Base-by-base conservation (phyloP, 2,329 filamentous ascomycete genomes). In the Beauveria scarabaeidicola region DNA sequence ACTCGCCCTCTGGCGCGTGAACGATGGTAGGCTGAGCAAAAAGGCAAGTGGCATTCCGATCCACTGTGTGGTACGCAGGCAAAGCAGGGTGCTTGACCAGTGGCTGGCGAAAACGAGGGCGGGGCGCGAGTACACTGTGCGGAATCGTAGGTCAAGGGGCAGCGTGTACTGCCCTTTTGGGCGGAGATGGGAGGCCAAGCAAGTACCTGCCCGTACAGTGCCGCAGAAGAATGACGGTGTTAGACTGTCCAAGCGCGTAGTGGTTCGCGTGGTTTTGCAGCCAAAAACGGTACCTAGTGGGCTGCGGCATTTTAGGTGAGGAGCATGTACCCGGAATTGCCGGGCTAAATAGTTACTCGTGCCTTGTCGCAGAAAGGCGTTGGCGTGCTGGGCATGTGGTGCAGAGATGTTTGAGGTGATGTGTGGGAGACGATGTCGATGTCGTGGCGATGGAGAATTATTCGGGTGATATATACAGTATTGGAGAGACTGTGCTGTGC, bases 121-220 rank as follows among this genome's bases (percentile, higher is more conserved):
- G 25, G 40, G 47, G 38, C 19, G 3, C 9, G 69, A 63, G 73
- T 74, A 74, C 64, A 74, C 73, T 64, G 73, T 75, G 72, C 69
- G 70, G 60, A 62, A 56, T 57, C 0, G 15, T 3, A 9, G 8
- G 2, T 36, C 32, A 23, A 25, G 25, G 19, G 23, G 47, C 46
- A 25, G 58, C 53, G 68, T 68, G 72, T 70, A 73, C 70, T 71
- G 67, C 73, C 71, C 69, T 62, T 74, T 66, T 67, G 64, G 68
- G 65, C 67, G 66, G 65, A 52, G 66, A 66, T 64, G 66, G 66
- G 66, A 66, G 64, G 65, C 64, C 63, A 56, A 59, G 52, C 63
- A 65, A 66, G 73, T 74, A 73, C 68, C 70, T 75, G 73, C 68
- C 70, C 66, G 64, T 72, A 75, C 73, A 74, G 73, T 74, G 74